phyloP scores from a whole-genome alignment of 257 asterid species.

The Osmanthus fragrans region DNA sequence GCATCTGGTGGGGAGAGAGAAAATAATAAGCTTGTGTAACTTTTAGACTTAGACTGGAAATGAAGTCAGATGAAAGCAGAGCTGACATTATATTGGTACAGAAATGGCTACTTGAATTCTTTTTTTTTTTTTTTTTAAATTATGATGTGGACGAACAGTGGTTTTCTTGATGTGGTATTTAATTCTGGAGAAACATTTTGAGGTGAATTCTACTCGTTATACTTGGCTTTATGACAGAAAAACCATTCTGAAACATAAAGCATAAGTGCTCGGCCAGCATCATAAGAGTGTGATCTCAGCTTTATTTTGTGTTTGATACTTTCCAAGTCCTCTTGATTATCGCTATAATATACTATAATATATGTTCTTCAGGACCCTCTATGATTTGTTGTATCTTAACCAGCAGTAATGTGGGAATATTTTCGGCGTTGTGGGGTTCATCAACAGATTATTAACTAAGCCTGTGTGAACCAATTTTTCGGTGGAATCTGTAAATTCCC shows the following conservation, averaged over 20 bases:
- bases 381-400: not conserved
- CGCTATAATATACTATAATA: slow-evolving; percentile 22
- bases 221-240: slow-evolving; percentile 29
- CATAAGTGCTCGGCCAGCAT: slow-evolving; percentile 29
- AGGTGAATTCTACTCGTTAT: slow-evolving; percentile 27
- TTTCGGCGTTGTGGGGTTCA: not conserved
- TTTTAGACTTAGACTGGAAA: slow-evolving; percentile 23
- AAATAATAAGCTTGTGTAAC: slow-evolving; percentile 28
- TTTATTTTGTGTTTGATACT: slow-evolving; percentile 27
- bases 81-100: slow-evolving; percentile 25
- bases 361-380: not conserved
- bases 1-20: slow-evolving; percentile 37
- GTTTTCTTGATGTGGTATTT: slow-evolving; percentile 34
- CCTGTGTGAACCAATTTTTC: not conserved
- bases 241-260: not conserved
- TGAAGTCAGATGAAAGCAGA: slow-evolving; percentile 27
- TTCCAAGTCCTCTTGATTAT: slow-evolving; percentile 17
- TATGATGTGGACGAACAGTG: slow-evolving; percentile 22
- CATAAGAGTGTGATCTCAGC: slow-evolving; percentile 24
- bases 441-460: not conserved
- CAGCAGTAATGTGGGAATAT: not conserved
- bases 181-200: slow-evolving; percentile 31
- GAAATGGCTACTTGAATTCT: slow-evolving; percentile 4
- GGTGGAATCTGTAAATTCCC: not conserved
- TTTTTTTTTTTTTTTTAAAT: not conserved